Evolutionary conservation across 805 yeast genomes (phyloP), one percentile per base, ranked within the genome.

Genomic region (Kluyveromyces aestuarii): DNA sequence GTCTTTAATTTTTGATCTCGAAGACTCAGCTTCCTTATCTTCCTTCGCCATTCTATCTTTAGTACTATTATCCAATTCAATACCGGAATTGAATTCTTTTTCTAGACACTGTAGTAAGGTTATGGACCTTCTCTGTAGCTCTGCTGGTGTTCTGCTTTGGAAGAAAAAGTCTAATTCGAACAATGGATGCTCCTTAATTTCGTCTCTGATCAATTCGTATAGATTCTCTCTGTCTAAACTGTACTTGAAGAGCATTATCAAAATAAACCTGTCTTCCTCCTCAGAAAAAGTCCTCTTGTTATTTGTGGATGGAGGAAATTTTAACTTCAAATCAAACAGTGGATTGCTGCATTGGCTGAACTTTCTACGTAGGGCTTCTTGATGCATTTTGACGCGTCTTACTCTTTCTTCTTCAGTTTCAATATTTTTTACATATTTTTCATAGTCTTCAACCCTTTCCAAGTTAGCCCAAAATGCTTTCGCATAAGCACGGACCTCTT

Each of bases 341-440:
- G 99, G 99, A 53, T 81, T 81, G 38, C 71, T 69, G 64, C 82
- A 87, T 52, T 75, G 74, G 19, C 84, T 75, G 30, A 93, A 68
- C 64, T 91, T 90, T 52, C 84, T 72, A 58, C 90, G 77, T 48
- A 93, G 71, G 17, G 87, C 77, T 64, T 87, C 96, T 62, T 81
- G 86, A 59, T 89, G 96, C 33, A 81, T 68, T 56, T 76, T 76
- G 9, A 76, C 62, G 57, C 79, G 81, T 43, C 79, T 72, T 25
- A 86, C 76, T 63, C 78, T 84, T 52, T 89, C 96, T 62, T 93
- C 98, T 14, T 98, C 99, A 3, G 77, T 74, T 60, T 89, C 96
- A 52, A 93, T 87, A 58, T 82, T 91, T 17, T 76, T 72, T 47
- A 90, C 68, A 64, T 84, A 87, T 53, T 87, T 77, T 55, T 93